A percentile compares a stretch with the other conserved stretches of the same genome.
Evolutionary conservation across 106 monocot genomes (phyloP).

Genomic region (Amphibolis antarctica): DNA sequence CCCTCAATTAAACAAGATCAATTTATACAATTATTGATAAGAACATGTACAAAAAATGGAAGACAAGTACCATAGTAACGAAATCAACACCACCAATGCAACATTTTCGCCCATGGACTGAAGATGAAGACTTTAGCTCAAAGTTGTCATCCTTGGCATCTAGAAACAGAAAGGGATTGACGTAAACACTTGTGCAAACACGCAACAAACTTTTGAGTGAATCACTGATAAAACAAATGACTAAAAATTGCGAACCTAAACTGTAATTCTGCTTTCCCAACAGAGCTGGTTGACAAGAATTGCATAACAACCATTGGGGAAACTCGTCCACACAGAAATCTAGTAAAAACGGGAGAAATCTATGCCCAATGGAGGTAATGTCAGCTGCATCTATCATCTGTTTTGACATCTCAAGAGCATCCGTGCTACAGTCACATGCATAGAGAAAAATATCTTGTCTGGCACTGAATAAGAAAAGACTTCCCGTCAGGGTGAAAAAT

Average conservation of each 20-base stretch:
- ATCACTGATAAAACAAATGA: background rate
- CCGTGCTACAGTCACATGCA: slow-evolving; percentile 88
- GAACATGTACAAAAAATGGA: background rate
- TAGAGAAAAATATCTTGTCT: slow-evolving; percentile 44
- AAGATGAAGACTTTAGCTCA: slow-evolving; percentile 8
- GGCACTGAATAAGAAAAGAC: slow-evolving; percentile 25
- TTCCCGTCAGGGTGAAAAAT: background rate
- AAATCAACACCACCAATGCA: slow-evolving; percentile 83
- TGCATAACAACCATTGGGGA: slow-evolving; percentile 82
- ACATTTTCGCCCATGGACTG: slow-evolving; percentile 29
- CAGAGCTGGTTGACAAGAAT: slow-evolving; percentile 34
- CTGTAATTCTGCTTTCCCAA: background rate
- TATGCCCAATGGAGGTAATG: slow-evolving; percentile 15
- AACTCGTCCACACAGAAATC: slow-evolving; percentile 46
- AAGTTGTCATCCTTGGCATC: slow-evolving; percentile 17
- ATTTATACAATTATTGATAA: background rate
- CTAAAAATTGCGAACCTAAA: slow-evolving; percentile 21
- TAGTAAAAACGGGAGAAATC: slow-evolving; percentile 57
- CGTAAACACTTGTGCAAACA: background rate
- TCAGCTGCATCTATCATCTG: slow-evolving; percentile 34
- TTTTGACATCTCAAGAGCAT: slow-evolving; percentile 60
- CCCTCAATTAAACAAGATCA: too few species aligned
- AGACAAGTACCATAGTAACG: slow-evolving; percentile 55
- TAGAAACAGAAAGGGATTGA: slow-evolving; percentile 3
- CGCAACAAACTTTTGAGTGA: background rate